phyloP scores from a whole-genome alignment of 2,329 filamentous ascomycete species.

The Aureobasidium sp. region DNA sequence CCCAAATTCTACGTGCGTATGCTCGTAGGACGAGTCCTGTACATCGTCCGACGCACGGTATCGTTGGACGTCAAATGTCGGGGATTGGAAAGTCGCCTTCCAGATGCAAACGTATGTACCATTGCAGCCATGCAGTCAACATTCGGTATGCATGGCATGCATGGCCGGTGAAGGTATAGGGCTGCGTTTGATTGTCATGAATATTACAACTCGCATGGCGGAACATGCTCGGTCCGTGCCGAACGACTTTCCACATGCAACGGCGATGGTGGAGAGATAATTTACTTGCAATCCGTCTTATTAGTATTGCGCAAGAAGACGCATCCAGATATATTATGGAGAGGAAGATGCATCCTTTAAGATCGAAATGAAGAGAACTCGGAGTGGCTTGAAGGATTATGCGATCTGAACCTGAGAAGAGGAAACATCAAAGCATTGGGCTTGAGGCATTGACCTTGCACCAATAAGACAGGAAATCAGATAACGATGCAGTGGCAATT shows the following conservation, averaged over 20 bases:
- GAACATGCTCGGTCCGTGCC: conserved; percentile 5
- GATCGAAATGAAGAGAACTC: not conserved
- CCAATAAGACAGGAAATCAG: not conserved
- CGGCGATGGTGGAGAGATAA: conserved; percentile 1
- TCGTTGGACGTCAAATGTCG: conserved; percentile 4
- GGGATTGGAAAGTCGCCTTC: not conserved
- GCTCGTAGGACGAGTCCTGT: not conserved
- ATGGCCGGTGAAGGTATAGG: not conserved
- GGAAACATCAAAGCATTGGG: not conserved
- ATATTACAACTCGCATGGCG: not conserved
- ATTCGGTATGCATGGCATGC: not conserved
- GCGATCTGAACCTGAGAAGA: not conserved
- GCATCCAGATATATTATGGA: not conserved
- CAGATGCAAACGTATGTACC: not conserved
- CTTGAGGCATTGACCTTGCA: not conserved
- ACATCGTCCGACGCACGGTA: not conserved
- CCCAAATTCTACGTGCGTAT: not conserved
- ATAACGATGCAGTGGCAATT: not conserved
- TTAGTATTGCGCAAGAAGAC: not conserved
- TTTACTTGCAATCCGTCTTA: not conserved
- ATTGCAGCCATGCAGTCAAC: not conserved
- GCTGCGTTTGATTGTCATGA: not conserved
- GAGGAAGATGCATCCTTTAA: not conserved
- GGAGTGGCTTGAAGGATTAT: conserved; percentile 5
- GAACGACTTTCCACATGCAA: not conserved